Evolutionary conservation across 148 eudicot species (phyloP).

Genomic region (Euryodendron excelsum): DNA sequence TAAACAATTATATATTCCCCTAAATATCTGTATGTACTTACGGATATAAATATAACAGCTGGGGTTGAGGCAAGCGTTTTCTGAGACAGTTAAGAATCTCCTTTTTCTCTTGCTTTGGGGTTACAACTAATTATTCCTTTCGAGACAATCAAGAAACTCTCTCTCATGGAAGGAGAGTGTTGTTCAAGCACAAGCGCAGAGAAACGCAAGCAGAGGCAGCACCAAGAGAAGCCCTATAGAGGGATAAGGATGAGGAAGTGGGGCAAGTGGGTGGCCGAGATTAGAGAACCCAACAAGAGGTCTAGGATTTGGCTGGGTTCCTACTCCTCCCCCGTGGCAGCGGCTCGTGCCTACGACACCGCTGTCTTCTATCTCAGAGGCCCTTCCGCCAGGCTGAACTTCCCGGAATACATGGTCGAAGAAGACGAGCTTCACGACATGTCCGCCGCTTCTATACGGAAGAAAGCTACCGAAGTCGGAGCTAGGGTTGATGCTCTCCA

Average conservation of each 20-base stretch:
- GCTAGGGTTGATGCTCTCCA: slow-evolving; percentile 54
- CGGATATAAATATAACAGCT: slow-evolving; percentile 9
- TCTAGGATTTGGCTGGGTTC: slow-evolving; percentile 55
- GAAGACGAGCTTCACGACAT: slow-evolving; percentile 27
- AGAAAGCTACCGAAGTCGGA: slow-evolving; percentile 52
- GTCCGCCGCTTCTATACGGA: slow-evolving; percentile 44
- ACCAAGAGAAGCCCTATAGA: slow-evolving; percentile 47
- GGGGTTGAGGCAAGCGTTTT: slow-evolving; percentile 1
- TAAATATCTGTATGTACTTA: background rate
- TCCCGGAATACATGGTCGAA: slow-evolving; percentile 33
- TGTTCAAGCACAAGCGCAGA: slow-evolving; percentile 20
- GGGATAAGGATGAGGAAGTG: slow-evolving; percentile 61
- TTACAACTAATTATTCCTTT: no score
- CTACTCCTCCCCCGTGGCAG: slow-evolving; percentile 52
- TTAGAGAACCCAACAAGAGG: slow-evolving; percentile 48
- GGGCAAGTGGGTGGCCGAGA: slow-evolving; percentile 66
- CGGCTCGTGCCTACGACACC: slow-evolving; percentile 53
- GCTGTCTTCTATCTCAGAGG: slow-evolving; percentile 49
- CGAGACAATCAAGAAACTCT: no score
- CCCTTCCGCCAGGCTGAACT: slow-evolving; percentile 43
- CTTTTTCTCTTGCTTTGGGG: no score
- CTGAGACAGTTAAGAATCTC: no score
- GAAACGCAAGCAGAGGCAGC: slow-evolving; percentile 32
- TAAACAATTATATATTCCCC: background rate
- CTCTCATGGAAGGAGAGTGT: slow-evolving; percentile 20